Evolutionary conservation across 139 green algal genomes (phyloP), one percentile per base, ranked within the genome.

Genomic region (Chlamydomonas sp.): DNA sequence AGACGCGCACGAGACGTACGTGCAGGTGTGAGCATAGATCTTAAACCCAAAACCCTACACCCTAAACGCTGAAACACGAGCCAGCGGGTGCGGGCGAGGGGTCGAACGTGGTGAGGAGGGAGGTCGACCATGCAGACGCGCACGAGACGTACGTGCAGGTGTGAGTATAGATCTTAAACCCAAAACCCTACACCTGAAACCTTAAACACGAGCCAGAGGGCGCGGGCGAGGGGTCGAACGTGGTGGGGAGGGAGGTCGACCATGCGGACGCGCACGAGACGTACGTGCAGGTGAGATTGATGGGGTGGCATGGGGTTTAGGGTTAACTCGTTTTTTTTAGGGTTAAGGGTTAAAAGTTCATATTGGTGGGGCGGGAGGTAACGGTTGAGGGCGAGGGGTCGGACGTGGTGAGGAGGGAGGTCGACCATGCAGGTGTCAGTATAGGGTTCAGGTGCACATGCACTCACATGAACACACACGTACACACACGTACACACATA

Each of bases 101-200:
- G 79, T 89, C 54, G 22, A 85, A 88, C 58, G 86, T 90, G 49
- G 86, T 91, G 29, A 84, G 84, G 8, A 69, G 71, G 2, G 77
- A 86, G 72, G 47, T 33, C 0, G 26, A 58, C 5, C 59, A 81
- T 49, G 71, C 76, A 0, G 84, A 84, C 31, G 67, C 73, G 0
- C 88, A 98, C 60, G 84, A 94, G 58, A 96, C 90, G 24, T 96
- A 79, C 64, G 83, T 97, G 10, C 74, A 84, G 2, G 75, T 75
- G n/a, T n/a, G n/a, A n/a, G n/a, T n/a, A n/a, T n/a, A n/a, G n/a
- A n/a, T n/a, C n/a, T n/a, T n/a, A n/a, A n/a, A n/a, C n/a, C n/a
- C n/a, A n/a, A n/a, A n/a, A n/a, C n/a, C n/a, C n/a, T n/a, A n/a
- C n/a, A n/a, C n/a, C n/a, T n/a, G n/a, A n/a, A n/a, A n/a, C n/a